Conservation (phyloP, 2,329 filamentous ascomycete genomes). For the Simplicillium sp. region DNA sequence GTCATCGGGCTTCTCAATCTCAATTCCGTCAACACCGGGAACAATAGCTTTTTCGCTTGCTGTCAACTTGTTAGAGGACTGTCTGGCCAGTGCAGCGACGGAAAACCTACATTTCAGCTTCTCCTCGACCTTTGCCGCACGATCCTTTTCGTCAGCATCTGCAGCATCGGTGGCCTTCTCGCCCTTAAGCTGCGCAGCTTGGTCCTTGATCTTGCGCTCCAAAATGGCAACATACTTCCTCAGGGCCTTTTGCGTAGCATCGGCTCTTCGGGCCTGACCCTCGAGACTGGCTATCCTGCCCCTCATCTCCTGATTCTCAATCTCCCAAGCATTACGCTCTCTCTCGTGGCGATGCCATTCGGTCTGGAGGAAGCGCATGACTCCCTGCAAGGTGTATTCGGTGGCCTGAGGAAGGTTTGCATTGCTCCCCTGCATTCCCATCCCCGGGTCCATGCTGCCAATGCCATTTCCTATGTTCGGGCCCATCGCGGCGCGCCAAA, state of each 20-base stretch:
- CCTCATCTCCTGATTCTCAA: slow-evolving; percentile 98
- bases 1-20: slow-evolving; percentile 38
- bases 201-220: slow-evolving; percentile 78
- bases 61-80: slow-evolving; percentile 17
- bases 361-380: slow-evolving; percentile 98
- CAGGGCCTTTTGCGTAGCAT: slow-evolving; percentile 79
- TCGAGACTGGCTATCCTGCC: slow-evolving; percentile 91
- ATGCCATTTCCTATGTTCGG: slow-evolving; percentile 35
- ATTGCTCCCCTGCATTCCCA: slow-evolving; percentile 34
- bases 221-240: slow-evolving; percentile 86
- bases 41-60: slow-evolving; percentile 30
- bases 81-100: too few species aligned
- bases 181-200: slow-evolving; percentile 61
- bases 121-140: slow-evolving; percentile 44
- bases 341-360: slow-evolving; percentile 99
- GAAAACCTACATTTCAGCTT: slow-evolving; percentile 39
- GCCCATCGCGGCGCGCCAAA: slow-evolving; percentile 29
- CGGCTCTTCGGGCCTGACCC: slow-evolving; percentile 77
- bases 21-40: slow-evolving; percentile 35
- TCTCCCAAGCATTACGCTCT: slow-evolving; percentile 97
- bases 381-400: slow-evolving; percentile 59
- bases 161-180: slow-evolving; percentile 29
- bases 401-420: slow-evolving; percentile 47
- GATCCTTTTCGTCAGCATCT: slow-evolving; percentile 39
- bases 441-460: slow-evolving; percentile 34